Conservation (phyloP, 768 basidiomycete genomes). For the Amanita fuliginea region DNA sequence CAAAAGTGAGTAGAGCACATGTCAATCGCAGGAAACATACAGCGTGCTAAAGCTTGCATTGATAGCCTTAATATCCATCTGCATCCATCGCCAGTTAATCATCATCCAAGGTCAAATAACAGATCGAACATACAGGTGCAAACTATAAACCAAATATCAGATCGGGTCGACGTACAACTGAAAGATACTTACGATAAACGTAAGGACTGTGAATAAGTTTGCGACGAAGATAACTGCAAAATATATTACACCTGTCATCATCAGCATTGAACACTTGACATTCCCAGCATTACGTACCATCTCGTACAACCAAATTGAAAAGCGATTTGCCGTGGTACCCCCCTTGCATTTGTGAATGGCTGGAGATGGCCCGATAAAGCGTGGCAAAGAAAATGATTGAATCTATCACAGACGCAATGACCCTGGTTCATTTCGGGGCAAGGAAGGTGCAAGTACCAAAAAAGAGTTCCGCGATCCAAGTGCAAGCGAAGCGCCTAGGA, state of each 20-base stretch:
- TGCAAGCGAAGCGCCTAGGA: constrained; percentile 21
- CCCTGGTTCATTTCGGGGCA: not conserved
- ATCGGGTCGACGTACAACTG: not conserved
- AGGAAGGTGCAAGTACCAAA: constrained; percentile 16
- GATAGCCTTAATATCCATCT: constrained; percentile 25
- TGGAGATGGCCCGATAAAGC: constrained; percentile 15
- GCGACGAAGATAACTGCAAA: constrained; percentile 22
- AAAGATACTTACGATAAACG: constrained; percentile 19
- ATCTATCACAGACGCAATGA: constrained; percentile 12
- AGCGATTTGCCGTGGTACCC: constrained; percentile 13
- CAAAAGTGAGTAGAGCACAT: not conserved
- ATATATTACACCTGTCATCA: constrained; percentile 19
- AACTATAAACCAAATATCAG: constrained; percentile 10
- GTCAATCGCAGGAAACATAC: constrained; percentile 11
- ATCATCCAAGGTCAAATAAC: not conserved
- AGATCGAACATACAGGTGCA: constrained; percentile 13
- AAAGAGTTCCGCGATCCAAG: constrained; percentile 25
- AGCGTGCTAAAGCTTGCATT: constrained; percentile 27
- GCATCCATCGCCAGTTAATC: not conserved
- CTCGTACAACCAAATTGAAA: constrained; percentile 20
- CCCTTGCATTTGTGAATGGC: constrained; percentile 8
- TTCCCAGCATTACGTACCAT: constrained; percentile 15
- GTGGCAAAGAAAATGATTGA: constrained; percentile 21
- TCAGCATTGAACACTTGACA: not conserved
- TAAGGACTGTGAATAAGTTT: constrained; percentile 21